Percentiles rank a stretch among this genome's conserved stretches.
These are phyloP conservation scores for Bruguiera parviflora DNA, from an alignment of 345 rosid species.

Conservation along the genomic window DNA sequence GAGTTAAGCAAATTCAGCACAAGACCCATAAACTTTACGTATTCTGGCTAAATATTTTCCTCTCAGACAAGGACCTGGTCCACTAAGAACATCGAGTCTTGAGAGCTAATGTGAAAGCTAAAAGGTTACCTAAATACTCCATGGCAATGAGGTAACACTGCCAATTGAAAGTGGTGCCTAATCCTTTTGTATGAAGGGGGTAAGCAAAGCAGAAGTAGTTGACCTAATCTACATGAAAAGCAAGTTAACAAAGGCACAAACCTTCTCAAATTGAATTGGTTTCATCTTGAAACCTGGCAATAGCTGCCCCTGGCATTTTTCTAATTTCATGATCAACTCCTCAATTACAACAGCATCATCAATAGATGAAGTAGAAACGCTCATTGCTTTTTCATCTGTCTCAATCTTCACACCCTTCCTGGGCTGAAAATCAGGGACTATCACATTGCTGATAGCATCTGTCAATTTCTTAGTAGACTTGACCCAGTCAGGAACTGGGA, in stretches of 20 bases:
- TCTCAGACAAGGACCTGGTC: too few species aligned
- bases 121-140: too few species aligned
- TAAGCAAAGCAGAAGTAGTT: too few species aligned
- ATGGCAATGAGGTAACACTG: too few species aligned
- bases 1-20: too few species aligned
- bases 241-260: slow-evolving; percentile 12
- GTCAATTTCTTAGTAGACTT: slow-evolving; percentile 52
- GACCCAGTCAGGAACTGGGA: slow-evolving; percentile 78
- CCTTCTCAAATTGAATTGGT: slow-evolving; percentile 78
- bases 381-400: slow-evolving; percentile 62
- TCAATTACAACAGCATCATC: slow-evolving; percentile 56
- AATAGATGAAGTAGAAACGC: slow-evolving; percentile 35
- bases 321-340: slow-evolving; percentile 47
- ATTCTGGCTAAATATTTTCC: too few species aligned
- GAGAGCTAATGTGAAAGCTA: too few species aligned
- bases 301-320: slow-evolving; percentile 38
- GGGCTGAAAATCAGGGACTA: slow-evolving; percentile 65
- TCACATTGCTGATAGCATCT: slow-evolving; percentile 52
- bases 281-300: slow-evolving; percentile 57
- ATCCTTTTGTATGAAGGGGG: too few species aligned
- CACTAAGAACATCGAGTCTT: too few species aligned
- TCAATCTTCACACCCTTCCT: slow-evolving; percentile 55
- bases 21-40: too few species aligned
- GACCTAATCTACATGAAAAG: neutral
- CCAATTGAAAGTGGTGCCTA: too few species aligned